Base-by-base conservation (phyloP, 768 basidiomycete species). In the Terana coerulea region DNA sequence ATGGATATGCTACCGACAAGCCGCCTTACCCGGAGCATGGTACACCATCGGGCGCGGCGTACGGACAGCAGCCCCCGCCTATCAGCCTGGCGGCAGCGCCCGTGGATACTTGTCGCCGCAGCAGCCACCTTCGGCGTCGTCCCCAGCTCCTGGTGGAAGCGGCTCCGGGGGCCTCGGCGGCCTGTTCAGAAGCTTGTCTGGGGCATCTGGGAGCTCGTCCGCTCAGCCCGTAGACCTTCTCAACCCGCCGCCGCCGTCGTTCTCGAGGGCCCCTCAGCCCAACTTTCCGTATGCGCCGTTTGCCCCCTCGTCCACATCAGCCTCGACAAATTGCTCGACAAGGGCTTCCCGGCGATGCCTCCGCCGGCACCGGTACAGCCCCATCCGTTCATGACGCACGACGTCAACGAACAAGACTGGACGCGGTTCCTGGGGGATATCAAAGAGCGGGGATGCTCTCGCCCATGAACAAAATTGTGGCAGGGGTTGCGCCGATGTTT, bases 341-440 rank as follows among this genome's bases (percentile, higher is more conserved):
- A 64, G 10, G 79, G 80, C 1, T 81, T 81, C 59, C 74, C 74
- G 0, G 53, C 59, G 11, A 33, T 72, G 5, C 68, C 72, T 0
- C 80, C 80, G 1, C 72, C 74, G 1, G 68, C 33, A 45, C 25
- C n/a, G 37, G 45, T 47, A 6, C 19, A 47, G 15, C 71, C 70
- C 7, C 80, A 82, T 56, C 80, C 80, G 24, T 82, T 82, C 57
- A 57, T 61, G 17, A 66, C 72, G 37, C 75, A 78, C 61, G 79
- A 82, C 56, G 62, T 82, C 2, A 55, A 49, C 0, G 73, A 80
- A 61, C 65, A 62, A 12, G 80, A 82, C 60, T 82, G 80, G 80
- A 59, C 64, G 30, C 66, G 69, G 72, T 63, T 63, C 45, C 22
- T 65, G 39, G 17, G 41, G n/a, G 53, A 59, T 42, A 15, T 61